Base-by-base conservation (phyloP, 129 eudicot species). In the Flaveria sonorensis region DNA sequence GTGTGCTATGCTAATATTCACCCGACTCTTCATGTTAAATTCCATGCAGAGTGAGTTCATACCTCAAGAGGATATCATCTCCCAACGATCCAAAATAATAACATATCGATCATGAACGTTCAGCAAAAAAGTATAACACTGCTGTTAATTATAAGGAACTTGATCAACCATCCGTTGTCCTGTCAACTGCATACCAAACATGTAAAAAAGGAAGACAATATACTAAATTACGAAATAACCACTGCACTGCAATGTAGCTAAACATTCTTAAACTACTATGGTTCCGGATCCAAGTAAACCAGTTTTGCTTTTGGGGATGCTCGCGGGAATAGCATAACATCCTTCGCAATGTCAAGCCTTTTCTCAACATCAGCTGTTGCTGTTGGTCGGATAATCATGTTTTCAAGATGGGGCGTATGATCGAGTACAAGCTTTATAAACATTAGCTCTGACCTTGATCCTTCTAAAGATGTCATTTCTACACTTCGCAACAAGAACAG, bases 361-460 rank as follows among this genome's bases (percentile, higher is more conserved):
- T 45, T 21, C 19, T 20, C 10, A 30, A 36, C 2, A 73, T 66
- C 62, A 18, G 19, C 3, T 12, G 9, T 48, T 3, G 2, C 18
- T 10, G 24, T 13, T 15, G 75, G 28, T 51, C 5, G 18, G 15
- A 80, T 73, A 6, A 21, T 16, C 43, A 81, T 16, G 16, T 70
- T 19, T 55, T 74, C 74, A 47, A 74, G 80, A 40, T 7, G 16
- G 40, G 80, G 84, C 21, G 80, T 18, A 59, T 69, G 71, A 15
- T 46, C 65, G 24, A 81, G 76, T 45, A 81, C 42, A 30, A 81
- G 63, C 71, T 81, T 74, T 28, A 81, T 40, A 53, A 81, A 68
- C 3, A 56, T 45, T 7, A 66, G 15, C 45, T 73, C 75, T 0
- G 40, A 2, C n/a, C 10, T 74, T 55, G 70, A 74, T 65, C 64